Evolutionary conservation across 2,329 filamentous ascomycete genomes (phyloP), one percentile per base, ranked within the genome.

Genomic region (Colletotrichum liriopes): DNA sequence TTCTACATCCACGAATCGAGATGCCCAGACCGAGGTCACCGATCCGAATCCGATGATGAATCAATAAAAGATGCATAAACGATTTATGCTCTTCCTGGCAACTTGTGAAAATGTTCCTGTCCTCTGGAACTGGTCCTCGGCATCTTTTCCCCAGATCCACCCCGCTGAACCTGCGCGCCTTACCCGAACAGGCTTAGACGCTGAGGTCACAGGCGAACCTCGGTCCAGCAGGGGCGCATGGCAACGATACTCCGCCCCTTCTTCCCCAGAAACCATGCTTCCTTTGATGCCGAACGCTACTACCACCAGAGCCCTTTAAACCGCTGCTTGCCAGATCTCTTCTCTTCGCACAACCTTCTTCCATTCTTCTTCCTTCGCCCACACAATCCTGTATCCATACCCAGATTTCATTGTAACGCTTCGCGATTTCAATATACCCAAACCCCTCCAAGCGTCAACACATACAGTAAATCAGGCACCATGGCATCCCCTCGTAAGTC

Each of bases 401-500:
- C 63, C n/a, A 11, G 35, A 63, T 71, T 64, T 74, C 67, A 71
- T 69, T 75, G 65, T 70, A 67, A 59, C 12, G 32, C 29, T 65
- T 65, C 54, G 54, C 54, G 39, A 70, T 59, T n/a, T 65, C 70
- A 56, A 55, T 76, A 68, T 65, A 73, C 56, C 65, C 65, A 54
- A 54, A 55, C 7, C 52, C 6, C 41, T 51, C 29, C 11, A 37
- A 55, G 35, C 39, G 45, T 58, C 11, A 37, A 29, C 59, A 54
- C 26, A 60, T 32, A 47, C 43, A 55, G n/a, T n/a, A 55, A 56
- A 69, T 23, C 61, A 75, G 62, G 58, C 82, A 84, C 74, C 76
- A 95, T 95, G 93, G 92, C 93, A 76, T 94, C 93, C 84, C 92
- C 93, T 84, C 93, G 93, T 95, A 91, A 82, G 93, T 86, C 67